These are phyloP conservation scores for Amauroascus niger DNA, from an alignment of 2,329 filamentous ascomycete species.

Conservation along the genomic window DNA sequence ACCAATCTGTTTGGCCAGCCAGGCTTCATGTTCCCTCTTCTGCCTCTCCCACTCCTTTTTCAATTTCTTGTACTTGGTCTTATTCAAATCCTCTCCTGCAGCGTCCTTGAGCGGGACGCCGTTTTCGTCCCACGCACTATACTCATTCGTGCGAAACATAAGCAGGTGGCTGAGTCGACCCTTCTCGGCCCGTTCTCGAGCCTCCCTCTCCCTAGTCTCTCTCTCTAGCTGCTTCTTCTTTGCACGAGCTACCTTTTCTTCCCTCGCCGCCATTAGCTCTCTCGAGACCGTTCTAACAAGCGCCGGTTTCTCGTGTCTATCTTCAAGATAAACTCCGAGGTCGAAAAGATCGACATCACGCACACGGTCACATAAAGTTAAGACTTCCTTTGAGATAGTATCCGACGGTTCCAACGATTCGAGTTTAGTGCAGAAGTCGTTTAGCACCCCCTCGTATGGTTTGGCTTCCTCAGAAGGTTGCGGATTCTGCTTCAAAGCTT, in stretches of 20 bases:
- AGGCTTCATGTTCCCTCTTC: slow-evolving; percentile 72
- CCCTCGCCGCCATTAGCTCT: slow-evolving; percentile 44
- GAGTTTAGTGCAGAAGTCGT: slow-evolving; percentile 32
- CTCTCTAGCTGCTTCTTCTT: slow-evolving; percentile 47
- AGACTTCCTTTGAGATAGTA: slow-evolving; percentile 59
- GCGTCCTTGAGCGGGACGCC: slow-evolving; percentile 69
- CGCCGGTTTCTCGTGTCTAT: slow-evolving; percentile 56
- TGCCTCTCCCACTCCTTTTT: slow-evolving; percentile 85
- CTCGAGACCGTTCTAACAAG: slow-evolving; percentile 60
- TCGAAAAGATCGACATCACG: slow-evolving; percentile 74
- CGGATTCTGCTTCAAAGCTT: slow-evolving; percentile 19
- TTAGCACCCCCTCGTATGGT: slow-evolving; percentile 43
- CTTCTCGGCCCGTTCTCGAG: slow-evolving; percentile 44
- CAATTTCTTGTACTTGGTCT: slow-evolving; percentile 69
- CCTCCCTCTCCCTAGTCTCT: slow-evolving; percentile 49
- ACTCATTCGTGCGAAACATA: slow-evolving; percentile 53
- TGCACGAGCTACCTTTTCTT: slow-evolving; percentile 40
- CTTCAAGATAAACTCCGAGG: slow-evolving; percentile 78
- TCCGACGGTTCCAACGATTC: slow-evolving; percentile 33
- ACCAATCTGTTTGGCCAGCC: slow-evolving; percentile 21
- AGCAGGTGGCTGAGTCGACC: slow-evolving; percentile 49
- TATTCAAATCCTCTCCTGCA: slow-evolving; percentile 69
- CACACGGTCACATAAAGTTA: slow-evolving; percentile 67
- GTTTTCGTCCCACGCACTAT: slow-evolving; percentile 69
- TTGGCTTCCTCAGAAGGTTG: slow-evolving; percentile 24